These are phyloP conservation scores for Colletotrichum cordylinicola DNA, from an alignment of 2,329 filamentous ascomycete species.

Conservation along the genomic window DNA sequence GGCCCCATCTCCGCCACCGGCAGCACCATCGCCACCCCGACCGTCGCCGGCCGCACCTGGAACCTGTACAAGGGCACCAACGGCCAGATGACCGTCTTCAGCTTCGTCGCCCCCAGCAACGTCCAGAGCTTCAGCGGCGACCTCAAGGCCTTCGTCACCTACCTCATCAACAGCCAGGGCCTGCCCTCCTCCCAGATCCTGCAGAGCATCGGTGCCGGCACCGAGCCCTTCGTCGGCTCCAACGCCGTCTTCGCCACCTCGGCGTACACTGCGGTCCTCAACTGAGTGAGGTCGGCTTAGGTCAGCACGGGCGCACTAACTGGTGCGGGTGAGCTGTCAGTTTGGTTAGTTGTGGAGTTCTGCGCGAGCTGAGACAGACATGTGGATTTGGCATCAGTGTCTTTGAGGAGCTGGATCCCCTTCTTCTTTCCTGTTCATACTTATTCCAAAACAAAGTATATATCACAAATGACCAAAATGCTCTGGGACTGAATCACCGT, in stretches of 20 bases:
- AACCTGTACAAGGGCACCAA: conserved; percentile 68
- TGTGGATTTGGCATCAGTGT: not conserved
- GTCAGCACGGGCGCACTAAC: too few relatives aligned
- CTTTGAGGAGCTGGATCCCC: not conserved
- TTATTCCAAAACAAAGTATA: conserved; percentile 1
- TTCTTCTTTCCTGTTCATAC: not conserved
- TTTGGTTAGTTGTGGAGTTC: not conserved
- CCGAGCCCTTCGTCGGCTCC: conserved; percentile 60
- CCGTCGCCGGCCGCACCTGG: conserved; percentile 59
- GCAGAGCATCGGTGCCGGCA: conserved; percentile 55
- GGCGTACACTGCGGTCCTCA: conserved; percentile 8
- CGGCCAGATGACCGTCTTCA: conserved; percentile 64
- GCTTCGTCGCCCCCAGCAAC: conserved; percentile 48
- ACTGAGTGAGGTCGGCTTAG: not conserved
- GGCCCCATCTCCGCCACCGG: conserved; percentile 59
- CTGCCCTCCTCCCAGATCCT: conserved; percentile 41
- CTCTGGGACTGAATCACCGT: not conserved
- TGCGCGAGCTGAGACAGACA: not conserved
- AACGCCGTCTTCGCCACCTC: conserved; percentile 32
- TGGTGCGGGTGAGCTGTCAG: not conserved
- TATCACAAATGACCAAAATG: conserved; percentile 17
- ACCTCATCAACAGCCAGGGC: conserved; percentile 55
- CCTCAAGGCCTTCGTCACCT: conserved; percentile 61
- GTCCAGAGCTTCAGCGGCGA: conserved; percentile 62
- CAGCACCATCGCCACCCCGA: conserved; percentile 56